A percentile compares a stretch with the other conserved stretches of the same genome.
Conservation (phyloP, 495 filamentous ascomycete genomes). For the Hyaloscypha bicolor region DNA sequence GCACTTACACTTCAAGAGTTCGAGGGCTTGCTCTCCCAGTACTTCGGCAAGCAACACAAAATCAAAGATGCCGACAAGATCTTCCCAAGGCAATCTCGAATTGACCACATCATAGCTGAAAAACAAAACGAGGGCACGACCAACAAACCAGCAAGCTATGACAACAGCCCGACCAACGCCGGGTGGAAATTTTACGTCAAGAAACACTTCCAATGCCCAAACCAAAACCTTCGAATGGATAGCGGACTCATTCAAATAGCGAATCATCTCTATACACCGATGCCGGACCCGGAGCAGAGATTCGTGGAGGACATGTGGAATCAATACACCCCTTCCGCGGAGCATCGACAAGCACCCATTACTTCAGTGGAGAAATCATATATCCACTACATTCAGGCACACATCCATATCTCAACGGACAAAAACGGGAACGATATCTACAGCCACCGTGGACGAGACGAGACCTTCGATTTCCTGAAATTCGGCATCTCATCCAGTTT, state of each 20-base stretch:
- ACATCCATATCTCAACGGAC: background rate
- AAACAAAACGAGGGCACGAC: background rate
- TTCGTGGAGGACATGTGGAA: too few relatives aligned
- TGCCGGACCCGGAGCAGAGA: too few relatives aligned
- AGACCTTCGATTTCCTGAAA: background rate
- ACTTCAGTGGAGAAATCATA: slow-evolving; percentile 6
- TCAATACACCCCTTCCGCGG: background rate
- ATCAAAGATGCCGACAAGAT: background rate
- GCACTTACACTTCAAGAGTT: background rate
- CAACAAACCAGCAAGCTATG: background rate
- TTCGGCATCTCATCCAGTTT: background rate
- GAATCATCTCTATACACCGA: too few relatives aligned
- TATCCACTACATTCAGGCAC: background rate
- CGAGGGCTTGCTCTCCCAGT: background rate
- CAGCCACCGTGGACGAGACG: background rate
- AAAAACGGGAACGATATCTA: background rate
- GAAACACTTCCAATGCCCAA: too few relatives aligned
- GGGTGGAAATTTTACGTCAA: too few relatives aligned
- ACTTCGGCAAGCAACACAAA: background rate
- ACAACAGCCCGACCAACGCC: background rate
- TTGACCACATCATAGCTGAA: background rate
- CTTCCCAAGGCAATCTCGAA: background rate
- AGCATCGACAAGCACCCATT: background rate
- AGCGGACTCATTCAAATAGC: too few relatives aligned
- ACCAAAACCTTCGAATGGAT: too few relatives aligned